Evolutionary conservation across 805 yeast species (phyloP), one percentile per base, ranked within the genome.

Genomic region (Saccharomycopsis malanga): DNA sequence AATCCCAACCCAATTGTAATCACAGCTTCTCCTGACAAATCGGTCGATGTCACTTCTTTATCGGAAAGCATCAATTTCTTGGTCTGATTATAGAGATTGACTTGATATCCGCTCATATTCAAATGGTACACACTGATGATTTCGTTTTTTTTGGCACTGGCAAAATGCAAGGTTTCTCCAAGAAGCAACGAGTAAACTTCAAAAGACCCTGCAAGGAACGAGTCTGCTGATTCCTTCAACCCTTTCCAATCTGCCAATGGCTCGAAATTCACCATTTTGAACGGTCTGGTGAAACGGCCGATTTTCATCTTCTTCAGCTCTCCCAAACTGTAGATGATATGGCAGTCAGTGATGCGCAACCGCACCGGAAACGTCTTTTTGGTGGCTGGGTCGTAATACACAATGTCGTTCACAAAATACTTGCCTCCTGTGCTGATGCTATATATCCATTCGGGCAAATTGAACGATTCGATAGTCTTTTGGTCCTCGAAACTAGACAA

Each of bases 1-100:
- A 87, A 63, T 0, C 91, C 91, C 10, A 83, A 74, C 53, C 85
- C 73, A 10, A 76, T 76, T 24, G 83, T 75, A 52, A 83, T 76
- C 42, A 83, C 65, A 35, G 87, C 60, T 44, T 79, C 74, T 2
- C 87, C 82, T 49, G 83, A 68, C 58, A 79, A 67, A 36, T 68
- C 70, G 25, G 62, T 66, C 4, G 58, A 48, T 5, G 45, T 42
- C 17, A 60, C 63, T 12, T 59, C 64, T 29, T 60, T 62, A 4
- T 59, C 64, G 10, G 45, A 38, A n/a, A 56, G 56, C 17, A 51
- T 40, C 15, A 37, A 49, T 21, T 24, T 37, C 17, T 41, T 29
- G 2, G 20, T 32, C 10, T 41, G 34, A 15, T 46, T 46, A 35
- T 35, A 43, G 25, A 46, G 24, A 22, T 30, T 42, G 10, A 35